Conservation (phyloP, 495 filamentous ascomycete genomes). For the Penicillium psychrofluorescens region DNA sequence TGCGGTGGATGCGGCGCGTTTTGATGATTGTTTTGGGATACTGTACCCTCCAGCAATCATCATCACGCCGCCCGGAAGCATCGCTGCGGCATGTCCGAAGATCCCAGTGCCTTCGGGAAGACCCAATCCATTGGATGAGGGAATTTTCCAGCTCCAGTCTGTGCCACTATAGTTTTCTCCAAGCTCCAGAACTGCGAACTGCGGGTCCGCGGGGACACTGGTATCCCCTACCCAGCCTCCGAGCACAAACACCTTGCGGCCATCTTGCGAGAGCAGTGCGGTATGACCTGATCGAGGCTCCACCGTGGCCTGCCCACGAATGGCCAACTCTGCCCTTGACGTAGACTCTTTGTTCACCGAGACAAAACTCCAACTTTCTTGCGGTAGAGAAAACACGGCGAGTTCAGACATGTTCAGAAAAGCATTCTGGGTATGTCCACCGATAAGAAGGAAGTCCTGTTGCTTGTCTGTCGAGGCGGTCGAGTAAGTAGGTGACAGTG, state of each 20-base stretch:
- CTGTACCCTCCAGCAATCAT: constrained; percentile 78
- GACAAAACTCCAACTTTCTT: constrained; percentile 79
- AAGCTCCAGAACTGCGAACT: constrained; percentile 67
- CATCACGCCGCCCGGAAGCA: constrained; percentile 84
- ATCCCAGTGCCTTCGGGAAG: constrained; percentile 51
- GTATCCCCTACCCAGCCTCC: constrained; percentile 90
- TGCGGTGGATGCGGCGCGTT: constrained; percentile 24
- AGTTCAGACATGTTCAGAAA: constrained; percentile 93
- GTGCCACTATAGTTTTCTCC: constrained; percentile 61
- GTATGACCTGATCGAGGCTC: constrained; percentile 85
- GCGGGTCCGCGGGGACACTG: constrained; percentile 65
- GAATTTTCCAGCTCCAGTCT: constrained; percentile 70
- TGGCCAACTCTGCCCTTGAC: constrained; percentile 40
- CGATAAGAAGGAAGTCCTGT: constrained; percentile 72
- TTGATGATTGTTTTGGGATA: constrained; percentile 47
- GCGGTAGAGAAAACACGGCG: constrained; percentile 78
- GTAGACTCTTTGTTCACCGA: constrained; percentile 42
- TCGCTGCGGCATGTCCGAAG: constrained; percentile 77
- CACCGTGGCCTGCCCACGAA: constrained; percentile 33
- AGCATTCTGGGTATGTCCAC: constrained; percentile 73
- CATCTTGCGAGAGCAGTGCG: constrained; percentile 70
- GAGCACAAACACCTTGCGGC: constrained; percentile 63
- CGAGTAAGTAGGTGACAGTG: constrained; percentile 56
- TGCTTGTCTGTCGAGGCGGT: constrained; percentile 47
- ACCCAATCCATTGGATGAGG: constrained; percentile 30